Evolutionary conservation across 1,284 basidiomycete species (phyloP), one percentile per base, ranked within the genome.

Genomic region (Chondrostereum purpureum): DNA sequence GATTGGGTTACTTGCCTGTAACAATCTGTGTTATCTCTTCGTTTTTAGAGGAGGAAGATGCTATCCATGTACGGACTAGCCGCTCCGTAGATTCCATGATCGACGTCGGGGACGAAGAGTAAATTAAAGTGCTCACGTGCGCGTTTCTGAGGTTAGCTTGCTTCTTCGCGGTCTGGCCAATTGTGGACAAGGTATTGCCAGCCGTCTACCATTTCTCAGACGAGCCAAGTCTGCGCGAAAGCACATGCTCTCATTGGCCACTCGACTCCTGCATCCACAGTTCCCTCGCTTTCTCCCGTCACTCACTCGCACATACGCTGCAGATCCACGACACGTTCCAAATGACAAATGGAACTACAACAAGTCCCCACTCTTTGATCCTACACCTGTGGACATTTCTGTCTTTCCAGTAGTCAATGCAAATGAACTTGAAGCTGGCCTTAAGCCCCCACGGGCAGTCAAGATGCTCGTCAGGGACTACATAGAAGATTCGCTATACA

Each of bases 401-500:
- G 74, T 46, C 8, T 87, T 85, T 61, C 72, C 73, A 14, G 67
- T 78, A 33, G 83, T 95, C 48, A 86, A 84, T 4, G 86, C 92
- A 4, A 80, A 83, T 52, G 77, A 85, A 47, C 65, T 94, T 43
- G 77, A 80, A 50, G 63, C 62, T 45, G 66, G 69, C 45, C 69
- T 63, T n/a, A 66, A 71, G 40, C 90, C 88, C 2, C 95, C 94
- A 2, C 78, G 72, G 16, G 71, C 78, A 43, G 92, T 94, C 41
- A 91, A 90, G 62, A 96, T 98, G 91, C 83, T 99, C 24, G 83
- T 89, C 39, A 78, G 96, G 50, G 95, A 99, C 68, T 99, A 91
- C 62, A 94, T 99, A 53, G 91, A 98, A 58, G 96, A 99, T 62
- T 86, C 88, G 14, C 67, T 99, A 36, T 99, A 99, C 70, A 98